Evolutionary conservation across 129 eudicot genomes (phyloP).

Genomic region (Silybum marianum): DNA sequence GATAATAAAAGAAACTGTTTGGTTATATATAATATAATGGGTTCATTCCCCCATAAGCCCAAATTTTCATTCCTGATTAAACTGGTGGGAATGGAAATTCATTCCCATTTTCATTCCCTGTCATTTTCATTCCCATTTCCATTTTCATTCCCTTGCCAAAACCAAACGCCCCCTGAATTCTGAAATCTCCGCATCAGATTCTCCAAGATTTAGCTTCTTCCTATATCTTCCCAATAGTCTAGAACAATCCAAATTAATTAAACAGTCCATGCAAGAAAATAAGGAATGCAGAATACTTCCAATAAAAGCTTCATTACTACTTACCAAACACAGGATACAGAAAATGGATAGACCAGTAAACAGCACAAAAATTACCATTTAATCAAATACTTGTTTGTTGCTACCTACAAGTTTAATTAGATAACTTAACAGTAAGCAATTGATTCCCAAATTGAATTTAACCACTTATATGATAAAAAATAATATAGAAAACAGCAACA

Average conservation of each 20-base stretch:
- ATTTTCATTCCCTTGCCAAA: too few relatives aligned
- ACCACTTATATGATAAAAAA: neutral
- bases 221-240: neutral
- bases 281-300: neutral
- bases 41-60: too few relatives aligned
- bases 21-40: too few relatives aligned
- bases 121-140: too few relatives aligned
- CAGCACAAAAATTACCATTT: neutral
- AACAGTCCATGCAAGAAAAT: conserved; percentile 4
- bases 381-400: neutral
- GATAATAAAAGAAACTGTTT: too few relatives aligned
- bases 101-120: too few relatives aligned
- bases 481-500: neutral
- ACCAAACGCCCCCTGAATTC: too few relatives aligned
- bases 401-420: neutral
- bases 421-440: neutral
- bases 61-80: too few relatives aligned
- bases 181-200: neutral
- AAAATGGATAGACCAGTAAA: neutral
- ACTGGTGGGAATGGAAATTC: too few relatives aligned
- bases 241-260: neutral
- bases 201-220: neutral
- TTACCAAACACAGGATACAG: neutral
- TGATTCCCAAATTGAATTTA: neutral
- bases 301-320: neutral